Evolutionary conservation across 2,329 filamentous ascomycete genomes (phyloP), one percentile per base, ranked within the genome.

Genomic region (Rhexocercosporidium sp.): DNA sequence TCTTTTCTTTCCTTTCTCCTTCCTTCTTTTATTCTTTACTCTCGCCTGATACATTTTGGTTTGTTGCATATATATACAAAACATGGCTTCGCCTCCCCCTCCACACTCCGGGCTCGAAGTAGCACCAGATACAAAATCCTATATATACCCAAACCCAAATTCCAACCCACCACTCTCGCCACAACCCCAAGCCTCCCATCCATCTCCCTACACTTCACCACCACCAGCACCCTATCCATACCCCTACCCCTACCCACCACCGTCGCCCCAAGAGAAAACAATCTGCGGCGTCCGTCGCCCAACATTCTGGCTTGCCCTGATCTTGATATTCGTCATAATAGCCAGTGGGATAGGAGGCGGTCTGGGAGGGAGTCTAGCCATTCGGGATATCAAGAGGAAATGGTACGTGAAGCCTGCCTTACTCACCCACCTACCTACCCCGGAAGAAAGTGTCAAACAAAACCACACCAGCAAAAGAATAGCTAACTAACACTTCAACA

Each of bases 271-370:
- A 27, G 47, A 56, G 27, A 62, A 56, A 46, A 62, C 59, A 25
- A 62, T 62, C 3, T 62, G 59, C 34, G 59, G 59, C 27, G 41
- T 62, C 27, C 41, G 59, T 14, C 41, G 59, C 9, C 41, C 59
- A 31, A 62, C 59, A 25, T 62, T 62, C 41, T 62, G 59, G 59
- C 37, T 47, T 29, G 22, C 44, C 25, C 46, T 62, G 16, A 11
- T 51, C 27, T 59, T 59, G n/a, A 20, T 46, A 11, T 64, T 64
- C 11, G 37, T 56, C 37, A 62, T n/a, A 25, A 34, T 54, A 27
- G 44, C 31, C 11, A 51, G 20, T 34, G 59, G 39, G 12, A 14
- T 62, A n/a, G 59, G 59, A 29, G 59, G 59, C 11, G 59, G 59
- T n/a, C 14, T 62, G 16, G 59, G 59, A 16, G 59, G 59, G 14